Conservation (phyloP, 495 filamentous ascomycete species). For the Extremus antarcticus region DNA sequence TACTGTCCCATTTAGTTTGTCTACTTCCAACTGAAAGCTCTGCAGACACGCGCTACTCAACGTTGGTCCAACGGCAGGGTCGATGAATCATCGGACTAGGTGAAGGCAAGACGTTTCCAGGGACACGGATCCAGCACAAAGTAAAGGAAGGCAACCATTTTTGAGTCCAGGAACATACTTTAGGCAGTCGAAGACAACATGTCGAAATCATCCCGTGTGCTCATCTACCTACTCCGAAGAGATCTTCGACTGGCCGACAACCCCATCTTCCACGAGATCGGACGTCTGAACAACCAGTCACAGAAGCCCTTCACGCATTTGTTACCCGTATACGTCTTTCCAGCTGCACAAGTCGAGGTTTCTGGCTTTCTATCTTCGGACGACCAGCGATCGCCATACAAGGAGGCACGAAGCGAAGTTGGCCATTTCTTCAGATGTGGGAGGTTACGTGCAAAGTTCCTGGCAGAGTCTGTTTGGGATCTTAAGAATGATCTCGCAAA, state of each 20-base stretch:
- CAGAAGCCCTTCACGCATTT: slow-evolving; percentile 51
- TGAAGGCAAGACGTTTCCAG: not conserved
- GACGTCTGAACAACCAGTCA: slow-evolving; percentile 28
- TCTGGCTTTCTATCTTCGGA: slow-evolving; percentile 47
- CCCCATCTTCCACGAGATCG: slow-evolving; percentile 48
- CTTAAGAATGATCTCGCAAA: slow-evolving; percentile 45
- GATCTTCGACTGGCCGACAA: slow-evolving; percentile 62
- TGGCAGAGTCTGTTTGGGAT: slow-evolving; percentile 58
- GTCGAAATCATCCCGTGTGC: slow-evolving; percentile 25
- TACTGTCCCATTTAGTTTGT: no score
- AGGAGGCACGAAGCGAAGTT: slow-evolving; percentile 44
- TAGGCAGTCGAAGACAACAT: not conserved
- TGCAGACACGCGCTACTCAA: not conserved
- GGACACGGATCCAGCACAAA: not conserved
- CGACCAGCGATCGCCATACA: slow-evolving; percentile 40
- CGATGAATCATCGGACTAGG: not conserved
- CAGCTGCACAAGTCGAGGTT: slow-evolving; percentile 56
- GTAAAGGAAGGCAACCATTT: not conserved
- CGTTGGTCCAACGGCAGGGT: not conserved
- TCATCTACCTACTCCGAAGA: slow-evolving; percentile 53
- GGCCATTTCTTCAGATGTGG: slow-evolving; percentile 58
- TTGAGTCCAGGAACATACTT: not conserved
- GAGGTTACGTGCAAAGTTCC: slow-evolving; percentile 54
- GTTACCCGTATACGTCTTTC: slow-evolving; percentile 54
- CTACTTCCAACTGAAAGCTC: no score